Conservation (phyloP, 2,329 filamentous ascomycete species). For the Epichloe aotearoae region DNA sequence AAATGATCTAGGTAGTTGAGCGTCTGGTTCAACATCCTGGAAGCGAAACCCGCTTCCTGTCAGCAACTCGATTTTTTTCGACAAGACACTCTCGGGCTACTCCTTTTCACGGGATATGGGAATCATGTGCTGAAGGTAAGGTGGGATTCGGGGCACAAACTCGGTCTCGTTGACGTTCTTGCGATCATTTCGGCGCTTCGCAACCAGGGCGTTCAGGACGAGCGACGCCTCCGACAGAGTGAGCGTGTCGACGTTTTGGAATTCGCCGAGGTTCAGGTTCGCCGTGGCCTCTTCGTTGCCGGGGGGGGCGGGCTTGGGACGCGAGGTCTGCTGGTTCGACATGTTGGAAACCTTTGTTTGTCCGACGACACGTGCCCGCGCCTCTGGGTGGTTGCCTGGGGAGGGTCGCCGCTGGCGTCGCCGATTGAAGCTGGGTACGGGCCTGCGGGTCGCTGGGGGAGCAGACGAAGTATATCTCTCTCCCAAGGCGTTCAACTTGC, state of each 20-base stretch:
- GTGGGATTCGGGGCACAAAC: conserved; percentile 33
- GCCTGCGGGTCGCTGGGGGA: neutral
- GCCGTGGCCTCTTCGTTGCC: conserved; percentile 81
- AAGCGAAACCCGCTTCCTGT: neutral
- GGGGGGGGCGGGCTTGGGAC: conserved; percentile 50
- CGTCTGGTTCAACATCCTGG: conserved; percentile 70
- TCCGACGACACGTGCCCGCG: neutral
- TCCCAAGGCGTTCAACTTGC: neutral
- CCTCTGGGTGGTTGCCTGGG: neutral
- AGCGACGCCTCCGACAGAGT: conserved; percentile 86
- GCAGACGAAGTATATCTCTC: neutral
- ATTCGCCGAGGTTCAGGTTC: conserved; percentile 80
- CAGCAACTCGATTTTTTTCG: conserved; percentile 2
- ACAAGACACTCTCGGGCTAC: neutral
- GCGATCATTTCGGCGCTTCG: conserved; percentile 64
- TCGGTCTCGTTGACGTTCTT: conserved; percentile 77
- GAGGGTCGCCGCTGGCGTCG: neutral
- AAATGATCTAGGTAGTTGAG: conserved; percentile 90
- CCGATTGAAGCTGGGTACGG: neutral
- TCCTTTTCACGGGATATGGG: no score
- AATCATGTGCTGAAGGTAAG: neutral
- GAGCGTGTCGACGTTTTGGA: conserved; percentile 80
- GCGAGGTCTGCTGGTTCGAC: conserved; percentile 39
- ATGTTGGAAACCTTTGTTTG: conserved; percentile 7
- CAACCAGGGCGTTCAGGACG: conserved; percentile 79